Base-by-base conservation (phyloP, 768 basidiomycete genomes). In the Hygrocybe coccinea region DNA sequence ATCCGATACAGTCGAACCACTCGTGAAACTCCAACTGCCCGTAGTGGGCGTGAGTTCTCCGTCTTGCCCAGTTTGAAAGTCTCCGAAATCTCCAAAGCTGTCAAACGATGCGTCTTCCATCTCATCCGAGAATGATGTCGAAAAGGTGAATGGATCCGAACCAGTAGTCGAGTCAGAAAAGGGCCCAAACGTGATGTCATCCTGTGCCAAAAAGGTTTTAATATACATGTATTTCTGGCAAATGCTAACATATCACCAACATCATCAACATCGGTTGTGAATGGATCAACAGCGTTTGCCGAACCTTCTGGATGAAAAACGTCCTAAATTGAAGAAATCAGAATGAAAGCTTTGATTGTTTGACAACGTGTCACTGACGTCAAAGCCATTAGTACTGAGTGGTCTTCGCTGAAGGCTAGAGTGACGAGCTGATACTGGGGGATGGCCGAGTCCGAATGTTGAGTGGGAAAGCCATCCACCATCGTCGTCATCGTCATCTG, bases 381-480 rank as follows among this genome's bases (percentile, higher is more conserved):
- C 84, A 64, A 85, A 85, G 7, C 72, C 78, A 59, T 61, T 64
- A 10, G 68, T 65, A 48, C 74, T 68, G 22, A 80, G 60, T 8
- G 75, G 77, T 56, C 79, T 75, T 54, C 78, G 71, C 54, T 79
- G 77, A 17, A 63, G 61, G 53, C 63, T 69, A 55, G 74, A 73
- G 60, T 76, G 75, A 54, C 79, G 74, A 50, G 77, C 69, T 21
- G 80, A 71, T 15, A 79, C 72, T 2, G 81, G 78, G 15, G 78
- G 75, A 50, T 74, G 72, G 21, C 75, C 72, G 8, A 85, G 69
- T 24, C 79, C 79, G 59, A 90, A 90, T n/a, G 77, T 82, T 8
- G 87, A 90, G 43, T 87, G 85, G 2, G 88, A 77, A 22, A 91
- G 69, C 91, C 90, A 92, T 0, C 89, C 89, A 3, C 82, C 82